phyloP scores from a whole-genome alignment of 1,139 yeast genomes.

The Lodderomyces theae region DNA sequence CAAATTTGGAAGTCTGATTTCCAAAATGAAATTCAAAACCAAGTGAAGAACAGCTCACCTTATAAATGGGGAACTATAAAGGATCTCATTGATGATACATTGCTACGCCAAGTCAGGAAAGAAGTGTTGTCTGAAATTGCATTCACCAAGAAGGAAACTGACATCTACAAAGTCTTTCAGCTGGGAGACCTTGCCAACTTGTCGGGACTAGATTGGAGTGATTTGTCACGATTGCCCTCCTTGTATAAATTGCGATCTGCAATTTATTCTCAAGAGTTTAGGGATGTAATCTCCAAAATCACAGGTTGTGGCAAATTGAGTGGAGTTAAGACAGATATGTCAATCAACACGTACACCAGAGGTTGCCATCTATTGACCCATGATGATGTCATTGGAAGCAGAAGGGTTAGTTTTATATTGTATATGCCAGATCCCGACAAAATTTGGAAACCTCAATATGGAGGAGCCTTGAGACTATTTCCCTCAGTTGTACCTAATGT shows the following conservation, averaged over 20 bases:
- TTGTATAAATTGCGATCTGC: slow-evolving; percentile 78
- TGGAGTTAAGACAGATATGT: slow-evolving; percentile 87
- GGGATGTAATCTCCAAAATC: slow-evolving; percentile 76
- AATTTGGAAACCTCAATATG: slow-evolving; percentile 82
- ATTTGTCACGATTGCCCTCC: slow-evolving; percentile 69
- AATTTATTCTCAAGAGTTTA: slow-evolving; percentile 78
- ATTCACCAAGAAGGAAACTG: slow-evolving; percentile 94
- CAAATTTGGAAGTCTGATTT: slow-evolving; percentile 52
- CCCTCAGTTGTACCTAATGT: slow-evolving; percentile 88
- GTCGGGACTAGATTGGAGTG: slow-evolving; percentile 78
- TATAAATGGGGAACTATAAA: slow-evolving; percentile 86
- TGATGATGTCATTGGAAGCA: slow-evolving; percentile 95
- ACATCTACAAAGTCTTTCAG: slow-evolving; percentile 91
- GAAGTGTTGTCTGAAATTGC: slow-evolving; percentile 83
- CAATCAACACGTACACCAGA: slow-evolving; percentile 84
- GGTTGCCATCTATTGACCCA: slow-evolving; percentile 95
- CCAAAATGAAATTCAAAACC: slow-evolving; percentile 37
- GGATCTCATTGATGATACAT: slow-evolving; percentile 68
- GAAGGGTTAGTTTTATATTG: slow-evolving; percentile 88
- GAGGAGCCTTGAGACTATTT: slow-evolving; percentile 86
- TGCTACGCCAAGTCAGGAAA: slow-evolving; percentile 73
- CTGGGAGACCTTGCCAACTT: slow-evolving; percentile 94
- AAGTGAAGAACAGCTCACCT: slow-evolving; percentile 60
- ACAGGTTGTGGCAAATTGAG: slow-evolving; percentile 89
- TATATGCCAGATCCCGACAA: slow-evolving; percentile 92